Percentiles rank a stretch among this genome's conserved stretches.
Conservation (phyloP, 306 rosid genomes). For the Clitoria ternatea region DNA sequence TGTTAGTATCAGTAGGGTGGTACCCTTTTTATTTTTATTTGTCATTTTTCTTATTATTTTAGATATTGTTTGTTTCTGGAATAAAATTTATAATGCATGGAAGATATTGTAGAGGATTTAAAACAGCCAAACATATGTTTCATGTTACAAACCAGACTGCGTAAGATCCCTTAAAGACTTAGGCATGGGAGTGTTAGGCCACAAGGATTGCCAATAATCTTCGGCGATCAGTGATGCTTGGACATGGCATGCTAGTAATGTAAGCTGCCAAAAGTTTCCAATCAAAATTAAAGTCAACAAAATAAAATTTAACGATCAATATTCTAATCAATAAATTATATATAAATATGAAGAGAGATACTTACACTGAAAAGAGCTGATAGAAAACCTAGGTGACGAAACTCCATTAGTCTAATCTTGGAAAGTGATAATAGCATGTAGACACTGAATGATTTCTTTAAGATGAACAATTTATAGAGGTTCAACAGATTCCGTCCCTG, state of each 20-base stretch:
- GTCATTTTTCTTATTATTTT: no score
- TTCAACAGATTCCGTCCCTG: background rate
- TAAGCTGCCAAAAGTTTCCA: background rate
- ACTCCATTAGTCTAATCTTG: background rate
- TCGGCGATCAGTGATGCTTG: background rate
- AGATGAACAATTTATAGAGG: background rate
- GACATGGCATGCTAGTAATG: background rate
- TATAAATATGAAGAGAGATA: background rate
- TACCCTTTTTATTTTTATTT: no score
- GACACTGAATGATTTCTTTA: background rate
- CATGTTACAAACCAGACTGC: background rate
- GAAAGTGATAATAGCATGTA: background rate
- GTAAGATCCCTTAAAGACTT: background rate
- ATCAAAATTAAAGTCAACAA: background rate
- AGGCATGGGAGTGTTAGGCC: background rate
- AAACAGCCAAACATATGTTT: background rate
- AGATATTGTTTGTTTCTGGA: no score
- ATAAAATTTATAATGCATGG: no score
- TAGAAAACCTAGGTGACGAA: background rate
- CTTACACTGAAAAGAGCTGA: background rate
- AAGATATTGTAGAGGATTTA: no score
- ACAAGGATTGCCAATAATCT: background rate
- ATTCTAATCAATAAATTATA: background rate
- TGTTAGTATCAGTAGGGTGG: no score
- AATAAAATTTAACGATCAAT: background rate